A percentile compares a stretch with the other conserved stretches of the same genome.
These are phyloP conservation scores for Fragosphaeria purpurea DNA, from an alignment of 2,329 filamentous ascomycete genomes.

Conservation along the genomic window DNA sequence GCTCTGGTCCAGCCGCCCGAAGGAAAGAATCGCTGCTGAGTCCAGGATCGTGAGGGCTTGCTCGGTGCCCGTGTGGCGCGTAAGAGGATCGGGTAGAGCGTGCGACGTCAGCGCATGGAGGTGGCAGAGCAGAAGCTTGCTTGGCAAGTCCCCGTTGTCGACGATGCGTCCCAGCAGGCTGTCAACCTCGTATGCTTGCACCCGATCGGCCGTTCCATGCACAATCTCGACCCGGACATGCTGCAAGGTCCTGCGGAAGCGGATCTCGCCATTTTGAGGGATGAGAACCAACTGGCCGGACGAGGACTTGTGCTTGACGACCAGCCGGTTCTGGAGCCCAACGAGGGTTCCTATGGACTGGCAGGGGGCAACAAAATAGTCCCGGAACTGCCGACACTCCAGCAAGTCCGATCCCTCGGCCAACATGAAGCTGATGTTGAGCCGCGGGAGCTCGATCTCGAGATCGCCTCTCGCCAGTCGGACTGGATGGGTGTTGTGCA, in stretches of 20 bases:
- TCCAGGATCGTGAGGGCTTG: constrained; percentile 37
- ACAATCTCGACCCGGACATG: constrained; percentile 29
- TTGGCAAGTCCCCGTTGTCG: constrained; percentile 39
- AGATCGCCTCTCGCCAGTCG: constrained; percentile 16
- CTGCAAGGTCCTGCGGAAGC: constrained; percentile 2
- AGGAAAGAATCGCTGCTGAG: constrained; percentile 40
- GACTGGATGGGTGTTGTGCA: constrained; percentile 24
- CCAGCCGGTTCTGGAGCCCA: constrained; percentile 39
- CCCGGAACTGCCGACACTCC: constrained; percentile 38
- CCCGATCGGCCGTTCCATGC: constrained; percentile 6
- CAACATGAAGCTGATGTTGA: constrained; percentile 38
- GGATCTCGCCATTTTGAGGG: background rate
- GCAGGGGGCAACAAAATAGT: constrained; percentile 35
- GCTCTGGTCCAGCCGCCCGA: constrained; percentile 25
- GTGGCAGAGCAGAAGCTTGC: constrained; percentile 40
- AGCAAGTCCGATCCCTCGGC: constrained; percentile 18
- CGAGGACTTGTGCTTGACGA: constrained; percentile 24
- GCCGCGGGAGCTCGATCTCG: constrained; percentile 33
- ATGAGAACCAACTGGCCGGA: background rate
- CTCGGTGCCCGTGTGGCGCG: constrained; percentile 42
- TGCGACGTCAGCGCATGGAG: constrained; percentile 46
- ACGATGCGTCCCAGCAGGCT: constrained; percentile 35
- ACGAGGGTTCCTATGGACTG: constrained; percentile 38
- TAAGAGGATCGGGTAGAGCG: constrained; percentile 40
- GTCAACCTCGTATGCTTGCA: constrained; percentile 40